Percentiles rank a stretch among this genome's conserved stretches.
phyloP scores from a whole-genome alignment of 2,329 filamentous ascomycete genomes.

The Ophiostoma novo-ulmi region DNA sequence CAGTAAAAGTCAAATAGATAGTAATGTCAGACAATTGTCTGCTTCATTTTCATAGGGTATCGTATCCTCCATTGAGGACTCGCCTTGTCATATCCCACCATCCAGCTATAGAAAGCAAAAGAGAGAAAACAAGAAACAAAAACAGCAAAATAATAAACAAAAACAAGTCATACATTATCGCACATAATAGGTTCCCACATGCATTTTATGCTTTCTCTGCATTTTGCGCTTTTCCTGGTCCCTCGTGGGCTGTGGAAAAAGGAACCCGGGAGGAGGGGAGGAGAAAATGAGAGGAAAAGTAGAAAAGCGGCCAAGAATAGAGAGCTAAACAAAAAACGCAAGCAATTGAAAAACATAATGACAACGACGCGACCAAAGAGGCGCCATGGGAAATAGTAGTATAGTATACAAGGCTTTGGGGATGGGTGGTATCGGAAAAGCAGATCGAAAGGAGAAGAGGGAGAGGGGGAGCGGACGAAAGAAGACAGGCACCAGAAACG shows the following conservation, averaged over 20 bases:
- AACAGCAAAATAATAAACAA: not conserved
- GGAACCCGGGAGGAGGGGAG: not conserved
- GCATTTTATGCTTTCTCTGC: too few species aligned
- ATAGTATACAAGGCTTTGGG: slow-evolving; percentile 2
- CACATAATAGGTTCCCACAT: not conserved
- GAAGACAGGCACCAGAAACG: too few species aligned
- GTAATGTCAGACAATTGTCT: not conserved
- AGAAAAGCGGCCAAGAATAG: not conserved
- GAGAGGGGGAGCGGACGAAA: not conserved
- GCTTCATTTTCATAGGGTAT: slow-evolving; percentile 15
- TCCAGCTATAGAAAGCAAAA: not conserved
- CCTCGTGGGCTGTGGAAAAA: not conserved
- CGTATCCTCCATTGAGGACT: slow-evolving; percentile 7
- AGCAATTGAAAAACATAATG: not conserved
- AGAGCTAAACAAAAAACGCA: not conserved
- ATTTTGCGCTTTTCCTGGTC: not conserved
- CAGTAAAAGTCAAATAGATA: not conserved
- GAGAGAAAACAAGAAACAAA: not conserved
- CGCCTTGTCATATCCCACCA: not conserved
- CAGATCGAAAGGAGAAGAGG: not conserved
- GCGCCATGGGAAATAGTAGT: not conserved
- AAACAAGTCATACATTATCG: not conserved
- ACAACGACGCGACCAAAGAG: not conserved
- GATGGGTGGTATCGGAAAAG: not conserved
- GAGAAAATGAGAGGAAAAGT: not conserved